Percentiles rank a stretch among this genome's conserved stretches.
These are phyloP conservation scores for Straminergon stramineum DNA, from an alignment of 225 moss, liverwort and hornwort genomes.

Conservation along the genomic window DNA sequence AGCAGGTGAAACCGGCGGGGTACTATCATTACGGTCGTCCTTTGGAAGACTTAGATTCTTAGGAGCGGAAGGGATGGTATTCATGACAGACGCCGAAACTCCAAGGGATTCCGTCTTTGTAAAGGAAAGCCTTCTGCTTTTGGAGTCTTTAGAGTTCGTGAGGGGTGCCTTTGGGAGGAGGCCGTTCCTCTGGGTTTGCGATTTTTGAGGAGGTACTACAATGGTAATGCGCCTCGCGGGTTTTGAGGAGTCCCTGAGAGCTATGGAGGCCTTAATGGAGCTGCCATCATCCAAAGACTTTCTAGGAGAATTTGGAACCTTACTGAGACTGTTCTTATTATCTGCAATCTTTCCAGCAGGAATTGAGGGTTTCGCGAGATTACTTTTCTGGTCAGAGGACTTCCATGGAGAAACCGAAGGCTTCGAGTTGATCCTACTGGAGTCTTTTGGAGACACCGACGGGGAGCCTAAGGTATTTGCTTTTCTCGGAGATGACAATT, in stretches of 20 bases:
- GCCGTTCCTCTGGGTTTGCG: conserved; percentile 11
- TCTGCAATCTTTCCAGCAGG: conserved; percentile 5
- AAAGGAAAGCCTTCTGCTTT: conserved; percentile 9
- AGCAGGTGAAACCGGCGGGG: conserved; percentile 6
- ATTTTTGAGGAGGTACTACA: conserved; percentile 5
- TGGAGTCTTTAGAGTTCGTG: conserved; percentile 15
- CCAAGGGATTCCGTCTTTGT: conserved; percentile 2
- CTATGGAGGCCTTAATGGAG: background rate
- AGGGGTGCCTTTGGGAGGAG: background rate
- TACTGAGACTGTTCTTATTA: background rate
- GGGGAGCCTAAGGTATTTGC: background rate
- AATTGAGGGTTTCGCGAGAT: conserved; percentile 17
- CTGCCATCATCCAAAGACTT: background rate
- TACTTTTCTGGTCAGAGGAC: conserved; percentile 22
- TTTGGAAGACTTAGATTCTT: conserved; percentile 5
- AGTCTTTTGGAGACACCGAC: conserved; percentile 12
- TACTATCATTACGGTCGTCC: background rate
- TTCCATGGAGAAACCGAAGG: conserved; percentile 18
- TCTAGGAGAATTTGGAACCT: background rate
- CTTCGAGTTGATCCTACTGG: conserved; percentile 9
- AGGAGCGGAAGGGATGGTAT: conserved; percentile 9
- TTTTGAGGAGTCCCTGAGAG: conserved; percentile 4
- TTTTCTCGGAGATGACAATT: conserved; percentile 13
- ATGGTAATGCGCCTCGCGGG: background rate
- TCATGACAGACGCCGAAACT: background rate